Evolutionary conservation across 805 yeast species (phyloP).

Genomic region (Henningerozyma blattae): DNA sequence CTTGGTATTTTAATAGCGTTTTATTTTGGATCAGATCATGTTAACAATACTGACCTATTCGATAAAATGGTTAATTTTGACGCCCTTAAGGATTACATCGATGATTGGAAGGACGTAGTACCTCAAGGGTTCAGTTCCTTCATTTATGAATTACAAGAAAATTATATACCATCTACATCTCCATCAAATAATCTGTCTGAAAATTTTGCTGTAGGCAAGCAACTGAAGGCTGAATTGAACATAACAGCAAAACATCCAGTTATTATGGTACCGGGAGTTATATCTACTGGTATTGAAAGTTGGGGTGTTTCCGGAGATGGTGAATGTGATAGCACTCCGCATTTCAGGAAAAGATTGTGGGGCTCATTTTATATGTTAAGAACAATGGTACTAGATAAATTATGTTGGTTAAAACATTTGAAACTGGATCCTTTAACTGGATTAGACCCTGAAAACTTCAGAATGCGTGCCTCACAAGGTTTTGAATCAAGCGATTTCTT

Average conservation of each 20-base stretch:
- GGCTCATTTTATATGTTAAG: constrained; percentile 92
- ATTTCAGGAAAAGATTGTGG: constrained; percentile 89
- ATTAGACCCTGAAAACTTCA: constrained; percentile 75
- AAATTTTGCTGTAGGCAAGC: constrained; percentile 78
- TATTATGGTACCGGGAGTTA: constrained; percentile 90
- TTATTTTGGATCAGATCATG: constrained; percentile 36
- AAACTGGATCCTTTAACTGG: constrained; percentile 88
- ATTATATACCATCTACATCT: constrained; percentile 6
- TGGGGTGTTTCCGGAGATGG: constrained; percentile 74
- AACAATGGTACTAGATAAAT: constrained; percentile 82
- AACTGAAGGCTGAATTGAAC: constrained; percentile 40
- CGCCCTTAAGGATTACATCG: constrained; percentile 42
- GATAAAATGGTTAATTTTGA: constrained; percentile 45
- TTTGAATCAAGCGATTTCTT: constrained; percentile 95
- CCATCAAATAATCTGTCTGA: constrained; percentile 45
- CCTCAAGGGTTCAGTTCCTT: constrained; percentile 55
- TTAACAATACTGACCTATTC: constrained; percentile 23
- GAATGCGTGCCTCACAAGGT: constrained; percentile 84
- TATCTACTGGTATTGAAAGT: constrained; percentile 86
- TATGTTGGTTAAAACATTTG: constrained; percentile 88
- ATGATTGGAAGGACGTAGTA: constrained; percentile 63
- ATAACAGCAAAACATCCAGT: constrained; percentile 61
- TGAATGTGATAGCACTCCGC: constrained; percentile 73
- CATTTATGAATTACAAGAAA: constrained; percentile 37
- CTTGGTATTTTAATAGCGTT: constrained; percentile 57